Percentiles rank a stretch among this genome's conserved stretches.
These are phyloP conservation scores for Crithidia brevicula DNA, from an alignment of 208 protist genomes.

Conservation along the genomic window DNA sequence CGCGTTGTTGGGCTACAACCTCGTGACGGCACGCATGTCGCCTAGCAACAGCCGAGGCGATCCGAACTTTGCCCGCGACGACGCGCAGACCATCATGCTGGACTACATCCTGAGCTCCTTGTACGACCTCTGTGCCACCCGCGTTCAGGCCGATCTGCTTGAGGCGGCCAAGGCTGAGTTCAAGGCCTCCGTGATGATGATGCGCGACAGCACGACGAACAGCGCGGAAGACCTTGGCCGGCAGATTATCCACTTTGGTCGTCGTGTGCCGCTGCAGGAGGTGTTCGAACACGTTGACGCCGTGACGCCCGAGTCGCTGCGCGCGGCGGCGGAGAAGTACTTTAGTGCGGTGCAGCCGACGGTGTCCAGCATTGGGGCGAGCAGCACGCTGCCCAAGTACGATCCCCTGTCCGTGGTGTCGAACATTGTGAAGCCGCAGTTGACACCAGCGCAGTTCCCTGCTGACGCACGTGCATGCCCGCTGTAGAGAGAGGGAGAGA, in stretches of 20 bases:
- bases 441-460: slow-evolving; percentile 30
- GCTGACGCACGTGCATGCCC: slow-evolving; percentile 21
- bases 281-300: slow-evolving; percentile 93
- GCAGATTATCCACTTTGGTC: slow-evolving; percentile 95
- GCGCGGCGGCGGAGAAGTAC: slow-evolving; percentile 76
- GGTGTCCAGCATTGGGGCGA: slow-evolving; percentile 80
- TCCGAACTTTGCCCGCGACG: slow-evolving; percentile 44
- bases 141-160: slow-evolving; percentile 79
- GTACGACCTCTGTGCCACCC: slow-evolving; percentile 64
- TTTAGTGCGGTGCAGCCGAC: slow-evolving; percentile 56
- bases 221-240: slow-evolving; percentile 97
- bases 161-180: slow-evolving; percentile 94
- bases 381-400: slow-evolving; percentile 57
- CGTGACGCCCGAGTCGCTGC: slow-evolving; percentile 87
- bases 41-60: slow-evolving; percentile 30
- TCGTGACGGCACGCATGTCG: slow-evolving; percentile 70
- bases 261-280: slow-evolving; percentile 91
- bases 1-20: slow-evolving; percentile 88
- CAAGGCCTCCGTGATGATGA: slow-evolving; percentile 93
- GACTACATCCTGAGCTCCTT: slow-evolving; percentile 72
- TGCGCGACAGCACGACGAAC: slow-evolving; percentile 95
- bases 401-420: slow-evolving; percentile 46
- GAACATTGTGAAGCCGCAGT: slow-evolving; percentile 48
- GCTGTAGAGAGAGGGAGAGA: slow-evolving; percentile 5
- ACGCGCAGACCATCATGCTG: slow-evolving; percentile 74